phyloP scores from a whole-genome alignment of 202 grass and related monocot species.

The Setaria italica region DNA sequence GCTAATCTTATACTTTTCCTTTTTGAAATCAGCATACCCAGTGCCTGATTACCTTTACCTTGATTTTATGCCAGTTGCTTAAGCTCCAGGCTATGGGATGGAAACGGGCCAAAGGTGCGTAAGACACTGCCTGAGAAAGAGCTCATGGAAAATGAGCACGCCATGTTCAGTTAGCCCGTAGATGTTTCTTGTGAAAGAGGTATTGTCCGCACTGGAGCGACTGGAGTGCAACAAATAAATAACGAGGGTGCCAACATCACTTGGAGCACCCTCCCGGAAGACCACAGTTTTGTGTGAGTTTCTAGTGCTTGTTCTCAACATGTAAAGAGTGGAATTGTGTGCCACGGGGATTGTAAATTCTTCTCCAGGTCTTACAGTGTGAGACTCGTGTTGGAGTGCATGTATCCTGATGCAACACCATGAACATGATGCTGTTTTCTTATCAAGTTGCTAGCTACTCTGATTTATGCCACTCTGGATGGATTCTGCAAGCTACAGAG shows the following conservation, averaged over 20 bases:
- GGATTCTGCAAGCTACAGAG: neutral
- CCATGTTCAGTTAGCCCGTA: neutral
- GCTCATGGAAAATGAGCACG: neutral
- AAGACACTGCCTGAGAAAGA: neutral
- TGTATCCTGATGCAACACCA: neutral
- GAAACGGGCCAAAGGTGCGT: neutral
- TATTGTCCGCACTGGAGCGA: neutral
- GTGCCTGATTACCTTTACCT: slow-evolving; percentile 1
- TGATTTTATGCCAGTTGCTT: slow-evolving; percentile 18
- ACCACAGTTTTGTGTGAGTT: slow-evolving; percentile 7
- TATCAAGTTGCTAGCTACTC: neutral
- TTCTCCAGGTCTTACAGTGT: neutral
- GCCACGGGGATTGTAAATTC: neutral
- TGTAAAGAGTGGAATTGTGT: neutral
- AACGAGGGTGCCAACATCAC: slow-evolving; percentile 19
- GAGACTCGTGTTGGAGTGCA: neutral
- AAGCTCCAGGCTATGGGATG: slow-evolving; percentile 27
- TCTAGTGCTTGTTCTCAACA: slow-evolving; percentile 10
- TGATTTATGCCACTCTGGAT: neutral
- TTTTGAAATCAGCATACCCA: neutral
- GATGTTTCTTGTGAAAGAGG: slow-evolving; percentile 15
- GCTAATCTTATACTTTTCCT: neutral
- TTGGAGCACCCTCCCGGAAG: neutral
- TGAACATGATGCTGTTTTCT: neutral
- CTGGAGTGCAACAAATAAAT: slow-evolving; percentile 35